Conservation (phyloP, 1,284 basidiomycete species). For the Leucoagaricus sp. region DNA sequence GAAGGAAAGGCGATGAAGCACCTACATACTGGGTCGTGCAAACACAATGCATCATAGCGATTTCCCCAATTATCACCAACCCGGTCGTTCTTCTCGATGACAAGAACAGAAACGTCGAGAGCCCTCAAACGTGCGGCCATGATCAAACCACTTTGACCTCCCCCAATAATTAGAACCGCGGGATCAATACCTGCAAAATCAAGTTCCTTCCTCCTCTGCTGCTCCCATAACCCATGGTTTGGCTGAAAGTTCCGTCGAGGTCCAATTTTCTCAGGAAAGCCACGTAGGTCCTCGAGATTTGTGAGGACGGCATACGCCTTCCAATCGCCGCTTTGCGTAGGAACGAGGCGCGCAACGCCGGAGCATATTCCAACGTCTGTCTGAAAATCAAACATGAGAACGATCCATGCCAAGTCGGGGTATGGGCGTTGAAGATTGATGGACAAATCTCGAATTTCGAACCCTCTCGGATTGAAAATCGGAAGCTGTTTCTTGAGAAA, state of each 20-base stretch:
- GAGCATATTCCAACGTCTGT: conserved; percentile 13
- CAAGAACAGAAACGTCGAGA: conserved; percentile 50
- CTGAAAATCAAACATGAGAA: conserved; percentile 15
- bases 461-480: neutral
- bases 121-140: conserved; percentile 59
- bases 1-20: neutral
- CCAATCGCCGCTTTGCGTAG: conserved; percentile 14
- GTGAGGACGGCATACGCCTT: conserved; percentile 22
- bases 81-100: conserved; percentile 54
- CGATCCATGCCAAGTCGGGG: conserved; percentile 17
- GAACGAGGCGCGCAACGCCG: conserved; percentile 14
- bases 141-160: conserved; percentile 65
- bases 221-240: conserved; percentile 38
- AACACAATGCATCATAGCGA: conserved; percentile 59
- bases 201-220: conserved; percentile 31
- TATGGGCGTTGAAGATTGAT: neutral
- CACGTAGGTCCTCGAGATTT: conserved; percentile 21
- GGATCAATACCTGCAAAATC: conserved; percentile 42
- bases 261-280: conserved; percentile 21
- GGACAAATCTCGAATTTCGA: conserved; percentile 5
- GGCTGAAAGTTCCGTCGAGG: conserved; percentile 26
- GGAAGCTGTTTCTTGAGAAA: conserved; percentile 28
- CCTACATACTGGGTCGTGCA: conserved; percentile 54
- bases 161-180: conserved; percentile 60
- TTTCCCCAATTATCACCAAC: conserved; percentile 63